A percentile compares a stretch with the other conserved stretches of the same genome.
phyloP scores from a whole-genome alignment of 2,329 filamentous ascomycete genomes.

The Coniochaeta prunicola region DNA sequence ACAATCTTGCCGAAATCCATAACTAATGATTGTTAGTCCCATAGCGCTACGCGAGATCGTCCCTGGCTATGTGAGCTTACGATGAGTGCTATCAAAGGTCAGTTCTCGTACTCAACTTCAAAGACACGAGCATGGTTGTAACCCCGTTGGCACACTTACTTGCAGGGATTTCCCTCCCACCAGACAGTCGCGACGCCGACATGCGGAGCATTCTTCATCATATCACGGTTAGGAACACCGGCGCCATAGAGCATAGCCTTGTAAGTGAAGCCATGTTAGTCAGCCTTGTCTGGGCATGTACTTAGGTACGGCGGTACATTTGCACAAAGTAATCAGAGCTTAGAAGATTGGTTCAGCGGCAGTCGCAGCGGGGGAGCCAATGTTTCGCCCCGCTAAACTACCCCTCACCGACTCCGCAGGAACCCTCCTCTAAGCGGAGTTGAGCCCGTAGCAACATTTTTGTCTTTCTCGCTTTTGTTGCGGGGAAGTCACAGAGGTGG shows the following conservation, averaged over 20 bases:
- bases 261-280: constrained; percentile 6
- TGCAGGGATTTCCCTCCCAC: constrained; percentile 98
- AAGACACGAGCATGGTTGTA: neutral
- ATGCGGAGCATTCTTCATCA: constrained; percentile 86
- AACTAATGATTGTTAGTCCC: constrained; percentile 38
- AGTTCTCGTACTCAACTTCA: neutral
- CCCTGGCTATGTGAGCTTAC: constrained; percentile 6
- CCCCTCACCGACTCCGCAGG: constrained; percentile 2
- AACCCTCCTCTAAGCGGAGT: neutral
- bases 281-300: constrained; percentile 1
- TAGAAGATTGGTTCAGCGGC: neutral
- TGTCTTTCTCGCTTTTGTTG: neutral
- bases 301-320: neutral
- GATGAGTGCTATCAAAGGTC: constrained; percentile 13
- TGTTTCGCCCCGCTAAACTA: neutral
- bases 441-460: neutral
- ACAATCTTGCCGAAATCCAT: constrained; percentile 82
- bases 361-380: neutral
- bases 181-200: constrained; percentile 88
- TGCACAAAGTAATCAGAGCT: neutral
- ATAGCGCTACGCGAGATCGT: neutral
- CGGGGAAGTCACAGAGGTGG: neutral
- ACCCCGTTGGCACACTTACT: constrained; percentile 46
- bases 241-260: constrained; percentile 94
- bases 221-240: constrained; percentile 72